phyloP scores from a whole-genome alignment of 139 green algal genomes.

The Nannochloris sp. region DNA sequence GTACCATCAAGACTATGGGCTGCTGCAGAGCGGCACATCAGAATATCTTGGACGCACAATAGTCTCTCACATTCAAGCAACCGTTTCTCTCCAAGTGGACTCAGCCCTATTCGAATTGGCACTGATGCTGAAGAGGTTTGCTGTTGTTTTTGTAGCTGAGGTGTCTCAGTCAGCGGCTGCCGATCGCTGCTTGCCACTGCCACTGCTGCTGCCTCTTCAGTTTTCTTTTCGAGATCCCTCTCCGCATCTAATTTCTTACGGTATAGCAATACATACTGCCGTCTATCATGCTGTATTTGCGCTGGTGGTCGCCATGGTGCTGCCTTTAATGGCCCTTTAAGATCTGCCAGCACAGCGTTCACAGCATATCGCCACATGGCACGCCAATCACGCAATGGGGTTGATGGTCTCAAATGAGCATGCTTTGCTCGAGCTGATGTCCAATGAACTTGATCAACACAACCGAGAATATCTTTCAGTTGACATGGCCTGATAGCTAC shows the following conservation, averaged over 20 bases:
- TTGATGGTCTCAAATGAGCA: constrained; percentile 24
- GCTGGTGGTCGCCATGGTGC: not conserved
- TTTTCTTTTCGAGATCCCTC: not conserved
- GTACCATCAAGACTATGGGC: constrained; percentile 5
- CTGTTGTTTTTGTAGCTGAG: too few relatives aligned
- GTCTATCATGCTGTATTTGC: not conserved
- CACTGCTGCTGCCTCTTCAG: not conserved
- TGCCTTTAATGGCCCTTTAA: constrained; percentile 2
- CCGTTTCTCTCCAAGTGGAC: constrained; percentile 1
- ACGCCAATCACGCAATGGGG: not conserved
- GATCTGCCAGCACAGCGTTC: constrained; percentile 29
- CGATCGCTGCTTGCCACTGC: not conserved
- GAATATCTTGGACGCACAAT: constrained; percentile 24
- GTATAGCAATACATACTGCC: constrained; percentile 27
- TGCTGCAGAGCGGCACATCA: constrained; percentile 26
- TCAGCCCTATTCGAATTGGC: not conserved
- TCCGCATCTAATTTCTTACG: constrained; percentile 8
- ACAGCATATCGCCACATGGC: constrained; percentile 41
- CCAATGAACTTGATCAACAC: constrained; percentile 8
- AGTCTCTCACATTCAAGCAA: constrained; percentile 28
- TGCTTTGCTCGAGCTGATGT: constrained; percentile 18
- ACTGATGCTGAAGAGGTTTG: not conserved
- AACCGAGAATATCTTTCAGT: constrained; percentile 6
- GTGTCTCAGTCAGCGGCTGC: not conserved
- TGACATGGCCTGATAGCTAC: constrained; percentile 5